These are phyloP conservation scores for Fomitopsis palustris DNA, from an alignment of 1,284 basidiomycete species.

Conservation along the genomic window DNA sequence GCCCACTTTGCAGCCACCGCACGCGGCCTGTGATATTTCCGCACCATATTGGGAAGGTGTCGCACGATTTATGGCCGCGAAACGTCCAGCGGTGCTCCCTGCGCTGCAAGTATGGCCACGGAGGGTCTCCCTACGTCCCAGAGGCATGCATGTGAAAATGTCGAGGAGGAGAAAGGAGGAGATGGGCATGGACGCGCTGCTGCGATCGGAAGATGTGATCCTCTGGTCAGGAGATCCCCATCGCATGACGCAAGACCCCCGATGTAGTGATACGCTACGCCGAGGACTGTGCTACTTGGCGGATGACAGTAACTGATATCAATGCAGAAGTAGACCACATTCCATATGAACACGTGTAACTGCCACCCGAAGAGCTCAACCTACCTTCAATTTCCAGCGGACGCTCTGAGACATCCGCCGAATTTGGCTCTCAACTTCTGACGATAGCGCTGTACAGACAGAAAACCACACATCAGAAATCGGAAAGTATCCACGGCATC, in stretches of 20 bases:
- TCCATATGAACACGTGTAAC: too few relatives aligned
- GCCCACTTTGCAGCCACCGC: slow-evolving; percentile 8
- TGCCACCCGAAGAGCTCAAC: too few relatives aligned
- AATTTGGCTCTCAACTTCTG: too few relatives aligned
- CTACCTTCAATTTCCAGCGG: too few relatives aligned
- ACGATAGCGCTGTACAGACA: too few relatives aligned
- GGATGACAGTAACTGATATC: too few relatives aligned
- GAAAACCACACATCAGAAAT: too few relatives aligned
- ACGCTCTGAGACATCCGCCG: too few relatives aligned
- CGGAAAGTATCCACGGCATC: too few relatives aligned
- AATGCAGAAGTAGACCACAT: too few relatives aligned
- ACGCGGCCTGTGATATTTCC: slow-evolving; percentile 2
- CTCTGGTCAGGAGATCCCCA: not conserved
- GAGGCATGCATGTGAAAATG: not conserved
- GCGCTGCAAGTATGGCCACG: not conserved
- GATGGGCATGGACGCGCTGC: not conserved
- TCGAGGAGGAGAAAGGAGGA: not conserved
- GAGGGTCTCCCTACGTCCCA: not conserved
- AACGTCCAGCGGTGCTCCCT: not conserved
- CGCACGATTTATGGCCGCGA: not conserved
- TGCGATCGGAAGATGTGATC: not conserved
- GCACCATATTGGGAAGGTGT: not conserved
- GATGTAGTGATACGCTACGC: too few relatives aligned
- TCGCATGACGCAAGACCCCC: not conserved
- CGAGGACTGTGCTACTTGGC: too few relatives aligned